A percentile compares a stretch with the other conserved stretches of the same genome.
These are phyloP conservation scores for Penicillium sp. DNA, from an alignment of 2,329 filamentous ascomycete genomes.

Conservation along the genomic window DNA sequence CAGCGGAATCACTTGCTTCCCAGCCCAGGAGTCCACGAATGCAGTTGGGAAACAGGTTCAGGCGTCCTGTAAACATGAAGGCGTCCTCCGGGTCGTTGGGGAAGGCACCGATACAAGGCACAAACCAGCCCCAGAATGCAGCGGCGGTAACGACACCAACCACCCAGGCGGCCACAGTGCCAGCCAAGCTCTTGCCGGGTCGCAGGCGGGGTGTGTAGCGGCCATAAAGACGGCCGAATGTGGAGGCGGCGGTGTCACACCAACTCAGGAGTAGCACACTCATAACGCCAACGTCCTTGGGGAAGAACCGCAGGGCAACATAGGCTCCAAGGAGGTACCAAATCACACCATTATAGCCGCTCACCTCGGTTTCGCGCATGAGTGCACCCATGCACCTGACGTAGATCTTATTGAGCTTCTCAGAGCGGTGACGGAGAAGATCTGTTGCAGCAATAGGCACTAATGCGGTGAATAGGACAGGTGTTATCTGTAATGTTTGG, in stretches of 20 bases:
- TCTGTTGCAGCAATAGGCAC: slow-evolving; percentile 84
- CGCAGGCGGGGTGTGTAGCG: slow-evolving; percentile 84
- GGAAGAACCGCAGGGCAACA: slow-evolving; percentile 80
- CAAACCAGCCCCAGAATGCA: slow-evolving; percentile 86
- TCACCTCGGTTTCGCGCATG: slow-evolving; percentile 95
- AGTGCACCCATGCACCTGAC: slow-evolving; percentile 81
- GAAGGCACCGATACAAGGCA: slow-evolving; percentile 66
- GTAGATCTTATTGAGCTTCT: slow-evolving; percentile 82
- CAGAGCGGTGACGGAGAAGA: slow-evolving; percentile 77
- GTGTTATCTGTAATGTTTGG: slow-evolving; percentile 76
- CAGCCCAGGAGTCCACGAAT: slow-evolving; percentile 64
- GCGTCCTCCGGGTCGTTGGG: slow-evolving; percentile 67
- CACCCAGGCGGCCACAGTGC: slow-evolving; percentile 78
- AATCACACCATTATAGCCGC: slow-evolving; percentile 94
- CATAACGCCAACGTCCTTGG: slow-evolving; percentile 91
- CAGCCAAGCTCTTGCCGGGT: slow-evolving; percentile 86
- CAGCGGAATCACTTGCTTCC: slow-evolving; percentile 49
- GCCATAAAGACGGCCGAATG: slow-evolving; percentile 87
- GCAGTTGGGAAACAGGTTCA: slow-evolving; percentile 66
- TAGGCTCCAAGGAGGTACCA: slow-evolving; percentile 93
- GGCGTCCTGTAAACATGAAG: slow-evolving; percentile 78
- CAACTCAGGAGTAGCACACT: slow-evolving; percentile 88
- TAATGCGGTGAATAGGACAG: slow-evolving; percentile 76
- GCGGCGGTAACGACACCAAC: slow-evolving; percentile 81
- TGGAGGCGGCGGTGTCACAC: slow-evolving; percentile 97